A percentile compares a stretch with the other conserved stretches of the same genome.
Evolutionary conservation across 305 asterid species (phyloP).

Genomic region (Fraxinus velutina): DNA sequence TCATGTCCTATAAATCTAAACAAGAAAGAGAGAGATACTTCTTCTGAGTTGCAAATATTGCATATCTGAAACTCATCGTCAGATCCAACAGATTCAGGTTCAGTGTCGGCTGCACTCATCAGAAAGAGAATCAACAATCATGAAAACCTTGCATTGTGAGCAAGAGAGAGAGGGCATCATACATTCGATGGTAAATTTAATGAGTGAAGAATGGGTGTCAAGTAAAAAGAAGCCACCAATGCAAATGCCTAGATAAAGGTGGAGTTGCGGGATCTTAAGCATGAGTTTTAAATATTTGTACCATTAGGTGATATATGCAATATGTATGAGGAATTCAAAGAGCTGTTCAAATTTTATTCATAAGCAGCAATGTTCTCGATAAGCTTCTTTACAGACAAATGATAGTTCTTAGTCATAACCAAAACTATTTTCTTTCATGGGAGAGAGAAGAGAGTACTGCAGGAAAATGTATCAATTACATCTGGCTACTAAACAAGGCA

Average conservation of each 20-base stretch:
- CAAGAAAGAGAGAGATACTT: slow-evolving; percentile 34
- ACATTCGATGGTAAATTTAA: neutral
- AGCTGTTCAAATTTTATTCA: neutral
- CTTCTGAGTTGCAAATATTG: slow-evolving; percentile 77
- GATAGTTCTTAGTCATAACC: neutral
- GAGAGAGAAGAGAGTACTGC: neutral
- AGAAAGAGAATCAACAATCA: slow-evolving; percentile 19
- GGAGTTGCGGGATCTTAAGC: neutral
- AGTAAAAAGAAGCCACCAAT: neutral
- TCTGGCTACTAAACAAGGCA: slow-evolving; percentile 3
- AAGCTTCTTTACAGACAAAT: neutral
- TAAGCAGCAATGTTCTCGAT: neutral
- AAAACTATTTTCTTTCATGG: neutral
- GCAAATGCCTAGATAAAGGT: neutral
- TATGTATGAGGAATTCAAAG: neutral
- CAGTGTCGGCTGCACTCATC: slow-evolving; percentile 73
- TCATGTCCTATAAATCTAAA: neutral
- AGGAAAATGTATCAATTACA: neutral
- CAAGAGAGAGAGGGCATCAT: neutral
- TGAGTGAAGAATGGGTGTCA: neutral
- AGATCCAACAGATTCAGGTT: slow-evolving; percentile 67
- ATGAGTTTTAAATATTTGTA: neutral
- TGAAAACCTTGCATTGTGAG: neutral
- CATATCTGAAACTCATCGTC: slow-evolving; percentile 99
- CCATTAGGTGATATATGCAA: neutral